Evolutionary conservation across 2,329 filamentous ascomycete species (phyloP), one percentile per base, ranked within the genome.

Genomic region (Penicillium occitanis): DNA sequence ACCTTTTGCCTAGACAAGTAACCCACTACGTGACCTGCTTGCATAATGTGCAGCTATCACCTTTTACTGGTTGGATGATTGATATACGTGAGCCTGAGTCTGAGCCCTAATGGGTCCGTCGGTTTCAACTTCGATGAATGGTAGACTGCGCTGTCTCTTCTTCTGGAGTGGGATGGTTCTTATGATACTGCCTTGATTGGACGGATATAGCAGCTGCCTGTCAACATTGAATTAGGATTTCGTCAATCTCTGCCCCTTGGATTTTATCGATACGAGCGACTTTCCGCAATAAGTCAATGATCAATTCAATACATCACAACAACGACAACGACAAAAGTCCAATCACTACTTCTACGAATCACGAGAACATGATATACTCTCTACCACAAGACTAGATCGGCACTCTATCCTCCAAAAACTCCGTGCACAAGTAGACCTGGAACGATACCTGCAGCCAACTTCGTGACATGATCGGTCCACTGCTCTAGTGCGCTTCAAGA

Each of bases 71-170:
- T 14, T 57, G 53, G 10, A 37, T 19, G 28, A 55, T 10, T 51
- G 48, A 51, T 51, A 11, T 17, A 30, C 5, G 13, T 3, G 33
- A 37, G 53, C 33, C 33, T 8, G 48, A 28, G 48, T 51, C 51
- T 6, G 30, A 57, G 53, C 53, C 53, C 53, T 57, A 57, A 57
- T 57, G 53, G 10, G 30, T 14, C 33, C 19, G n/a, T 57, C 19
- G n/a, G 30, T 57, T 57, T 57, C 53, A 25, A 19, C 33, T 37
- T 40, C 33, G 30, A 57, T 40, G 53, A 57, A n/a, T 55, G 50
- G 6, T 35, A 35, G 30, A 22, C 33, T 55, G 33, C n/a, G 33
- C 37, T 19, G 28, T 19, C 51, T 19, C 30, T 35, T 19, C 11
- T 57, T 57, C 25, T 55, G 10, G 4, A 5, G 13, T 33, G 50